Evolutionary conservation across 768 basidiomycete species (phyloP).

Genomic region (Russula abietina): DNA sequence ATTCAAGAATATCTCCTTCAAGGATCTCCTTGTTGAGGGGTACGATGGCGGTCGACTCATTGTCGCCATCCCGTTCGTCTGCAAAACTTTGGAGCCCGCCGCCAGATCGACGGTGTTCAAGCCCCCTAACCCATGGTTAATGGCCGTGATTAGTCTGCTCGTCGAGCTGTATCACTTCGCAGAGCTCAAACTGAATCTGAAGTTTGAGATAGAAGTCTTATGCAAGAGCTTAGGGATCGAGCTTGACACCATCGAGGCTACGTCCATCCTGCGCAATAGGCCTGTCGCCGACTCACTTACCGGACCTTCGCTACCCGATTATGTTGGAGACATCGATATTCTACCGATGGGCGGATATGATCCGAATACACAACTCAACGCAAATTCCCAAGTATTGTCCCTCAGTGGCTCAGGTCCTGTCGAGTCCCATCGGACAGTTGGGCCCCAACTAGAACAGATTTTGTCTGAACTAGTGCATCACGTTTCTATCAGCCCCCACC

Average conservation of each 20-base stretch:
- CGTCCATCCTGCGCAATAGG: slow-evolving; percentile 74
- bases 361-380: slow-evolving; percentile 40
- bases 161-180: slow-evolving; percentile 97
- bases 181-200: slow-evolving; percentile 91
- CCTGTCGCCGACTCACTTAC: slow-evolving; percentile 53
- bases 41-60: slow-evolving; percentile 87
- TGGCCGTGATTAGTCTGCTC: slow-evolving; percentile 88
- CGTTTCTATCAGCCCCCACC: slow-evolving; percentile 72
- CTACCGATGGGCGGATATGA: slow-evolving; percentile 72
- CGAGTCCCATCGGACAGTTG: slow-evolving; percentile 62
- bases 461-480: slow-evolving; percentile 61
- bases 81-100: slow-evolving; percentile 91
- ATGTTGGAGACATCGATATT: slow-evolving; percentile 73
- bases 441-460: slow-evolving; percentile 77
- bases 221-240: slow-evolving; percentile 90
- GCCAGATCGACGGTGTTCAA: slow-evolving; percentile 87
- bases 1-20: slow-evolving; percentile 91
- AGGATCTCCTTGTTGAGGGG: slow-evolving; percentile 94
- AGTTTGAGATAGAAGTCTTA: slow-evolving; percentile 97
- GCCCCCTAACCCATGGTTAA: slow-evolving; percentile 97
- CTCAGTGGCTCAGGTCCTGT: slow-evolving; percentile 55
- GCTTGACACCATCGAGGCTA: slow-evolving; percentile 77
- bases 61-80: slow-evolving; percentile 96
- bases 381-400: slow-evolving; percentile 56
- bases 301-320: slow-evolving; percentile 67